Evolutionary conservation across 371 early-diverging fungal species (phyloP).

Genomic region (Apophysomyces ossiformis): DNA sequence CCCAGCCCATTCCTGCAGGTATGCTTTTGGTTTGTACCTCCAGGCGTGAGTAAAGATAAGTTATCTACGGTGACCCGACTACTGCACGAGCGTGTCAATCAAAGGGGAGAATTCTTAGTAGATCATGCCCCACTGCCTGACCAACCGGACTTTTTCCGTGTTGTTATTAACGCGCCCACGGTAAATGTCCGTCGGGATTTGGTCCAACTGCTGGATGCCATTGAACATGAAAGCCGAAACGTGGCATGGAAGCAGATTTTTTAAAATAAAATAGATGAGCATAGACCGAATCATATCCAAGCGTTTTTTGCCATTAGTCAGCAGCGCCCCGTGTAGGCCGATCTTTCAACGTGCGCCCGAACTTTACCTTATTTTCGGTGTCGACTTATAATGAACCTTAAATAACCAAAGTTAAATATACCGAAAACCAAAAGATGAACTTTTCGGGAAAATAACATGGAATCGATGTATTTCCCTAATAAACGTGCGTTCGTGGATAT

Average conservation of each 20-base stretch:
- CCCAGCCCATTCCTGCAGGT: slow-evolving; percentile 59
- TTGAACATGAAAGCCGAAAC: slow-evolving; percentile 44
- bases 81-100: slow-evolving; percentile 57
- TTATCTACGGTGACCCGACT: slow-evolving; percentile 54
- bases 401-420: too few species aligned
- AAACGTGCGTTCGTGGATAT: too few species aligned
- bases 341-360: too few species aligned
- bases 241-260: slow-evolving; percentile 30
- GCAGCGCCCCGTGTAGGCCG: background rate
- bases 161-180: slow-evolving; percentile 74
- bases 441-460: too few species aligned
- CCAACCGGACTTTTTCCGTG: slow-evolving; percentile 71
- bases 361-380: too few species aligned
- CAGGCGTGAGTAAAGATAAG: slow-evolving; percentile 30
- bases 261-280: background rate
- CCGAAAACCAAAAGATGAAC: too few species aligned
- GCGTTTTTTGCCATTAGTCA: background rate
- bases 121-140: slow-evolving; percentile 67
- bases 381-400: too few species aligned
- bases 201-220: slow-evolving; percentile 56
- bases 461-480: too few species aligned
- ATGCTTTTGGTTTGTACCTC: slow-evolving; percentile 75
- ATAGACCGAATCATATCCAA: background rate
- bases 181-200: slow-evolving; percentile 60
- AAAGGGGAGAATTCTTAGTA: slow-evolving; percentile 62